phyloP scores from a whole-genome alignment of 176 grass and related monocot genomes.

The Guadua angustifolia region DNA sequence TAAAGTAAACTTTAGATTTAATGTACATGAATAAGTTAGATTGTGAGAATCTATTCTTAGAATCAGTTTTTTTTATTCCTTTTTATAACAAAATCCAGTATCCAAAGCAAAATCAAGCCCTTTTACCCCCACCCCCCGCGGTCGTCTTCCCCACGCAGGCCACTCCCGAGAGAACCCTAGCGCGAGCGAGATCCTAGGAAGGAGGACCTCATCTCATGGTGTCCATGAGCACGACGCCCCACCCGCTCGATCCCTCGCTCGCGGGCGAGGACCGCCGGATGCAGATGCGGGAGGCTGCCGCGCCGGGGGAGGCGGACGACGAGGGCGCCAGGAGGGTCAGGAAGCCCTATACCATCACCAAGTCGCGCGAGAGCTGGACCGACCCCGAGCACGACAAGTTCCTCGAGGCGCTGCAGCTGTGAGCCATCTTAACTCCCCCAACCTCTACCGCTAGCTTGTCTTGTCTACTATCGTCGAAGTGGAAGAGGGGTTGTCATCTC shows the following conservation, averaged over 20 bases:
- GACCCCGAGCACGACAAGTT: constrained; percentile 65
- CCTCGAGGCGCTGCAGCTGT: constrained; percentile 60
- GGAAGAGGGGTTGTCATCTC: neutral
- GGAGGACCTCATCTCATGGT: neutral
- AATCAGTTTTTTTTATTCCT: too few relatives aligned
- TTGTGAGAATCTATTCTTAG: too few relatives aligned
- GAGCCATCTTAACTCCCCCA: neutral
- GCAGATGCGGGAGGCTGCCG: neutral
- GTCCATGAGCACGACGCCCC: constrained; percentile 21
- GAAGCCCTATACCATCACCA: constrained; percentile 58
- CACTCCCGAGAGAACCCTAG: neutral
- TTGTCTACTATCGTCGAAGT: neutral
- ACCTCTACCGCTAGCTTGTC: neutral
- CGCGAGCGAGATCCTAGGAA: too few relatives aligned
- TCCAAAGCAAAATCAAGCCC: too few relatives aligned
- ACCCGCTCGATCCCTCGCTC: constrained; percentile 2
- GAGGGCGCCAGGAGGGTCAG: constrained; percentile 19
- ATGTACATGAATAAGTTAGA: too few relatives aligned
- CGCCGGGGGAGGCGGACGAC: neutral
- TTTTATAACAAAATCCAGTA: too few relatives aligned
- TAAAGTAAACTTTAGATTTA: too few relatives aligned
- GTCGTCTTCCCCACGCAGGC: neutral
- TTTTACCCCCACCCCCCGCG: too few relatives aligned
- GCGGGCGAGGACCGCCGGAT: neutral
- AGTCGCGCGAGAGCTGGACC: constrained; percentile 57